Evolutionary conservation across 2,329 filamentous ascomycete species (phyloP).

Genomic region (Torrubiella hemipterigena): DNA sequence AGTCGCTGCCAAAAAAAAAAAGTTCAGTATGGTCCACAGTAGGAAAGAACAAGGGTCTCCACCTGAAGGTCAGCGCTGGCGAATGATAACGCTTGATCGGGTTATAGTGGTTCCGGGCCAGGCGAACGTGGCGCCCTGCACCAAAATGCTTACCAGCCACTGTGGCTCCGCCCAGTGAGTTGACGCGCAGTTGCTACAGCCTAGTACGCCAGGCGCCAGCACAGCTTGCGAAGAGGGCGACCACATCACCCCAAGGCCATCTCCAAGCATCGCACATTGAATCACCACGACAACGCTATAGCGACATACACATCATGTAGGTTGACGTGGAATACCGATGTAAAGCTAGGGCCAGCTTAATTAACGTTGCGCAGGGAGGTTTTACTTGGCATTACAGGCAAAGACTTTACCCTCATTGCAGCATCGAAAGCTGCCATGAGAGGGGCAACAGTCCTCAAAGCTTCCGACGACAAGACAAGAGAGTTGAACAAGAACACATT

Average conservation of each 20-base stretch:
- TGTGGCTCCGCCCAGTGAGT: no score
- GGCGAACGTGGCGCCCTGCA: no score
- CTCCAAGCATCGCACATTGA: no score
- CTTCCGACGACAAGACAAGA: conserved; percentile 92
- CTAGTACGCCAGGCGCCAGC: no score
- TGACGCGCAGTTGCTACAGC: conserved; percentile 12
- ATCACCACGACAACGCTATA: no score
- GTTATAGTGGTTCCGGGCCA: no score
- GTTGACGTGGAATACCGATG: no score
- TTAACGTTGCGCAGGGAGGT: conserved; percentile 61
- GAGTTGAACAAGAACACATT: conserved; percentile 85
- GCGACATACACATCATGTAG: no score
- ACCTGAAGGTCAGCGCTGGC: conserved; percentile 5
- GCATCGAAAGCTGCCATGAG: conserved; percentile 98
- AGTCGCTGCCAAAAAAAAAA: conserved; percentile 13
- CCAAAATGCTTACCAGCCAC: conserved; percentile 2
- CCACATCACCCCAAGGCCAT: no score
- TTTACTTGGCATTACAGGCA: conserved; percentile 93
- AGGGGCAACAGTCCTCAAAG: conserved; percentile 91
- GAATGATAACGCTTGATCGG: conserved; percentile 13
- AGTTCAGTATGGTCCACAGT: conserved; percentile 25
- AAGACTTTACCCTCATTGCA: conserved; percentile 97
- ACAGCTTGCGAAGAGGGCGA: no score
- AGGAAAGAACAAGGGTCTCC: conserved; percentile 10
- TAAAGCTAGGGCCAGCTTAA: no score